A percentile compares a stretch with the other conserved stretches of the same genome.
Conservation (phyloP, 106 monocot species). For the Allium fistulosum region DNA sequence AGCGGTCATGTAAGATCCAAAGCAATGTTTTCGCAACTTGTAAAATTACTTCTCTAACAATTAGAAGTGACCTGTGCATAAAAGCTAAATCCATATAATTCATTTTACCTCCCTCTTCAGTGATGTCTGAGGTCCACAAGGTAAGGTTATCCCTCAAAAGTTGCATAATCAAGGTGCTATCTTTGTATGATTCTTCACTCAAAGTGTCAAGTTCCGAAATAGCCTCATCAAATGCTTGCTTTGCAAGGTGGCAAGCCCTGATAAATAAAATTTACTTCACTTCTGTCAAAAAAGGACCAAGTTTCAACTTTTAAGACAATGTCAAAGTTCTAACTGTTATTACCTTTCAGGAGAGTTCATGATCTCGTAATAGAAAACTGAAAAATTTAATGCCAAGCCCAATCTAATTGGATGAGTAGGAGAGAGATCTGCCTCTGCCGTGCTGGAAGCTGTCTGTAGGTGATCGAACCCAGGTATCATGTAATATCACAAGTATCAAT, state of each 20-base stretch:
- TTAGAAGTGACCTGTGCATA: too few relatives aligned
- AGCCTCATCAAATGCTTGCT: constrained; percentile 19
- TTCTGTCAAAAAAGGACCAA: too few relatives aligned
- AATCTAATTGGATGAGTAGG: constrained; percentile 60
- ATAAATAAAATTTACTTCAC: neutral
- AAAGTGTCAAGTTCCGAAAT: constrained; percentile 14
- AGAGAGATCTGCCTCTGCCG: constrained; percentile 30
- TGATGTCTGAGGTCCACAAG: constrained; percentile 18
- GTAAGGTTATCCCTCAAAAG: constrained; percentile 24
- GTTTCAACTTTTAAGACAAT: too few relatives aligned
- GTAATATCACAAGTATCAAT: neutral
- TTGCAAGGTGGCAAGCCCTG: constrained; percentile 19
- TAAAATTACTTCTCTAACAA: too few relatives aligned
- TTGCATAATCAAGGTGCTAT: constrained; percentile 19
- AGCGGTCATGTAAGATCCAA: too few relatives aligned
- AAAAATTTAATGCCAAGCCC: constrained; percentile 54
- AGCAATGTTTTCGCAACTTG: too few relatives aligned
- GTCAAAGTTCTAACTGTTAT: neutral
- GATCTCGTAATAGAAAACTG: constrained; percentile 64
- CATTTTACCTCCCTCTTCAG: constrained; percentile 18
- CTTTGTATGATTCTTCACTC: constrained; percentile 24
- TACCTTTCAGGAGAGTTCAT: constrained; percentile 50
- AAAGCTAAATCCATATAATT: too few relatives aligned
- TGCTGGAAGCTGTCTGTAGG: constrained; percentile 31
- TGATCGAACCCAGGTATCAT: neutral